Evolutionary conservation across 768 basidiomycete genomes (phyloP).

Genomic region (Epithele typhae): DNA sequence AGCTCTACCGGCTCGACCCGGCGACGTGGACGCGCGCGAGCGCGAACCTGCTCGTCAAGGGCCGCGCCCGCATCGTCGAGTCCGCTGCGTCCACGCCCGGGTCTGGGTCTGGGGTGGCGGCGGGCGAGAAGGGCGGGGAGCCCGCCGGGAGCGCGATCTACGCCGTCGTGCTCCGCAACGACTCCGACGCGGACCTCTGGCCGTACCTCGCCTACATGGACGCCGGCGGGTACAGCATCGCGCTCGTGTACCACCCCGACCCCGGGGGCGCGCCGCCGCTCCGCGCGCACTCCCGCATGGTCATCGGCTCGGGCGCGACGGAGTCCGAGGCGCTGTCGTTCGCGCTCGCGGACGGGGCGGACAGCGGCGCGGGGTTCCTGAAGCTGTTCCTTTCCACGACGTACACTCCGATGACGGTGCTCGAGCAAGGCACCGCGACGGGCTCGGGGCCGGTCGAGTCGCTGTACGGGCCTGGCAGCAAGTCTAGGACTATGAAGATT

Average conservation of each 20-base stretch:
- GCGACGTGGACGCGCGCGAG: slow-evolving; percentile 39
- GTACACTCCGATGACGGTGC: slow-evolving; percentile 43
- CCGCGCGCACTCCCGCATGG: slow-evolving; percentile 37
- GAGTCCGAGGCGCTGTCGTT: slow-evolving; percentile 48
- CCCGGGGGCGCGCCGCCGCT: slow-evolving; percentile 39
- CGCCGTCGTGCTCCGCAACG: slow-evolving; percentile 45
- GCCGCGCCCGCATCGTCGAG: slow-evolving; percentile 42
- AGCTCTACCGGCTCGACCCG: slow-evolving; percentile 47
- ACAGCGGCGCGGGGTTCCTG: slow-evolving; percentile 45
- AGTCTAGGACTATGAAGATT: slow-evolving; percentile 1
- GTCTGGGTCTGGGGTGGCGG: neutral
- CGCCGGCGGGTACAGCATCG: slow-evolving; percentile 42
- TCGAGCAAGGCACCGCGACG: slow-evolving; percentile 39
- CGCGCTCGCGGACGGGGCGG: slow-evolving; percentile 31
- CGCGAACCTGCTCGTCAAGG: slow-evolving; percentile 42
- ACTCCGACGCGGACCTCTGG: slow-evolving; percentile 51
- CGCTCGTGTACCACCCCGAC: slow-evolving; percentile 51
- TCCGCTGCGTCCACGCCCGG: neutral
- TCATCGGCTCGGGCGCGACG: slow-evolving; percentile 34
- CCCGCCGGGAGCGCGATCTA: slow-evolving; percentile 39
- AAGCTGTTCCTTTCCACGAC: slow-evolving; percentile 55
- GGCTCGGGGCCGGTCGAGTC: neutral
- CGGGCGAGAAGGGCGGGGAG: slow-evolving; percentile 16
- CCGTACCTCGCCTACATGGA: slow-evolving; percentile 63
- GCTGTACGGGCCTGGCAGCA: neutral